These are phyloP conservation scores for Chlorociboria aeruginascens DNA, from an alignment of 495 filamentous ascomycete species.

Conservation along the genomic window DNA sequence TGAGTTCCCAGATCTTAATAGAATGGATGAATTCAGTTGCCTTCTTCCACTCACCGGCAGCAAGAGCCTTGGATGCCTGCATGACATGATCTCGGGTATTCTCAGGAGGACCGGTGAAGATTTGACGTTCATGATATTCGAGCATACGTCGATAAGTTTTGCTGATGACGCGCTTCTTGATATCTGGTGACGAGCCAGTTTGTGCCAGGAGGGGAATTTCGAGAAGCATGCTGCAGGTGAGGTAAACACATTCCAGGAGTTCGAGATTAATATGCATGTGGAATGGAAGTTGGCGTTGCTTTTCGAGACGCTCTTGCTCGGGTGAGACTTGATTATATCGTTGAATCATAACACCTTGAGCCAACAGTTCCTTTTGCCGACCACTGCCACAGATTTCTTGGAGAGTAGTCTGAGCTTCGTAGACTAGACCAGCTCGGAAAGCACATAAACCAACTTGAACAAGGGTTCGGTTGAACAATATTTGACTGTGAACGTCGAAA, in stretches of 20 bases:
- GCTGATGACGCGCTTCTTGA: conserved; percentile 96
- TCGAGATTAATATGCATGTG: conserved; percentile 99
- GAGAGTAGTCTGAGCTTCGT: conserved; percentile 91
- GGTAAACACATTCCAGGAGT: conserved; percentile 93
- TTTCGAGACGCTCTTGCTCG: conserved; percentile 92
- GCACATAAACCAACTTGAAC: conserved; percentile 97
- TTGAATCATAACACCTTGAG: conserved; percentile 96
- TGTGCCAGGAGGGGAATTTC: conserved; percentile 96
- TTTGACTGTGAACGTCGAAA: conserved; percentile 94
- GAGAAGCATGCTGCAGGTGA: conserved; percentile 96
- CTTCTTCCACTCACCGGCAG: conserved; percentile 97
- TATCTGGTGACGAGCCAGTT: conserved; percentile 87
- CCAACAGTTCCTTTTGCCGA: conserved; percentile 92
- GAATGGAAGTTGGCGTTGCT: conserved; percentile 94
- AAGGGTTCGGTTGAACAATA: conserved; percentile 95
- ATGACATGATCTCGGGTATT: conserved; percentile 98
- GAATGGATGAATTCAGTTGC: conserved; percentile 80
- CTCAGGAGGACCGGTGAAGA: conserved; percentile 96
- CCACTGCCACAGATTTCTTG: conserved; percentile 97
- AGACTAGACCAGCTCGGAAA: conserved; percentile 92
- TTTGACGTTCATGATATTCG: conserved; percentile 98
- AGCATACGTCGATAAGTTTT: conserved; percentile 99
- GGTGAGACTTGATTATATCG: conserved; percentile 88
- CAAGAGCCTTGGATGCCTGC: conserved; percentile 93
- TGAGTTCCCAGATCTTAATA: conserved; percentile 99